Percentiles rank a stretch among this genome's conserved stretches.
Evolutionary conservation across 768 basidiomycete genomes (phyloP).

Genomic region (Cyathus striatus): DNA sequence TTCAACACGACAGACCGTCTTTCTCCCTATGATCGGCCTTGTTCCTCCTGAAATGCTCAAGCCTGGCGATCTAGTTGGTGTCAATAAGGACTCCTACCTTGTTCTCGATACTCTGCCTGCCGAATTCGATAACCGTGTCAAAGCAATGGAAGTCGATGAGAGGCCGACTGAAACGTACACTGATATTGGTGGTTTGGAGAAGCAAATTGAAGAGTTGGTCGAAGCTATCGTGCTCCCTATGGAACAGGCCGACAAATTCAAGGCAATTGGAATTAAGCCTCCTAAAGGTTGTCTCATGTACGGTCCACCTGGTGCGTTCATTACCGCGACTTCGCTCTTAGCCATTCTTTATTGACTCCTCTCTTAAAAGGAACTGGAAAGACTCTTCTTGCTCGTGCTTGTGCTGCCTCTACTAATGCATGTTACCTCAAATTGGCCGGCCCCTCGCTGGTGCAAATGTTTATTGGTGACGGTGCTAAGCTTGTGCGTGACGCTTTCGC

Average conservation of each 20-base stretch:
- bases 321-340: too few species aligned
- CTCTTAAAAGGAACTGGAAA: slow-evolving; percentile 91
- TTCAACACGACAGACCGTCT: slow-evolving; percentile 96
- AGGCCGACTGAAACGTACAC: slow-evolving; percentile 96
- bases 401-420: slow-evolving; percentile 96
- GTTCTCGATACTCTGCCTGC: slow-evolving; percentile 93
- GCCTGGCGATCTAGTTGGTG: slow-evolving; percentile 94
- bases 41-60: slow-evolving; percentile 88
- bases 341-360: too few species aligned
- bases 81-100: slow-evolving; percentile 99
- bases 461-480: slow-evolving; percentile 99
- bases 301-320: slow-evolving; percentile 90
- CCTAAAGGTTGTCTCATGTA: slow-evolving; percentile 99
- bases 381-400: slow-evolving; percentile 94
- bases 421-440: slow-evolving; percentile 98
- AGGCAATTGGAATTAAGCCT: slow-evolving; percentile 94
- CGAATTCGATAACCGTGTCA: slow-evolving; percentile 97
- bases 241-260: slow-evolving; percentile 98
- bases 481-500: slow-evolving; percentile 98
- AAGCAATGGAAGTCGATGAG: slow-evolving; percentile 99
- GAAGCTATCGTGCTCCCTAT: slow-evolving; percentile 98
- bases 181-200: slow-evolving; percentile 96
- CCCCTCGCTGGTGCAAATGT: slow-evolving; percentile 98
- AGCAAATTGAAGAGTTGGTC: slow-evolving; percentile 97
- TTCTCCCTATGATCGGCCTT: slow-evolving; percentile 95